These are phyloP conservation scores for Vigna radiata DNA, from an alignment of 306 rosid genomes.

Conservation along the genomic window DNA sequence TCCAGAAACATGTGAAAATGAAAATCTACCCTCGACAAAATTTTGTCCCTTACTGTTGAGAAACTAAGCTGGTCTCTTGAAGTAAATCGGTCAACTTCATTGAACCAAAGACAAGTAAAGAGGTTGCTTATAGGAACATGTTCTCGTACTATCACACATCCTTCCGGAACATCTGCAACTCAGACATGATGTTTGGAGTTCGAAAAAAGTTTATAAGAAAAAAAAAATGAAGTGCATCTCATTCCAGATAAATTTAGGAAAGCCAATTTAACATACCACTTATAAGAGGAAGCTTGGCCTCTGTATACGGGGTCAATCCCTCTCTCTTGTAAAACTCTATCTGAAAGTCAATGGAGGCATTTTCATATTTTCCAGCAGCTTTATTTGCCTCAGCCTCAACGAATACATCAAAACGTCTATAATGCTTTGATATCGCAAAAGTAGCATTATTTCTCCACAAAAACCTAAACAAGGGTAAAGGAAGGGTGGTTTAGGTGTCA, in stretches of 20 bases:
- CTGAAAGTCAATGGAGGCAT: slow-evolving; percentile 90
- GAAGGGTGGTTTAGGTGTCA: slow-evolving; percentile 17
- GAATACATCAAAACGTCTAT: slow-evolving; percentile 90
- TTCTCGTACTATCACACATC: slow-evolving; percentile 87
- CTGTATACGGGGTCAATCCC: slow-evolving; percentile 87
- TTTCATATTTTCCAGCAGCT: slow-evolving; percentile 88
- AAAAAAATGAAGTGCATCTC: slow-evolving; percentile 23
- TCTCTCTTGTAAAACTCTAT: slow-evolving; percentile 80
- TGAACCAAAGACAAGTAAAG: slow-evolving; percentile 93
- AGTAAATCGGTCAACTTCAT: slow-evolving; percentile 98
- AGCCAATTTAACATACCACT: slow-evolving; percentile 78
- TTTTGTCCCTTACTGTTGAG: slow-evolving; percentile 78
- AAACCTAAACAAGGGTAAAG: slow-evolving; percentile 61
- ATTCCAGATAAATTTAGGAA: slow-evolving; percentile 18
- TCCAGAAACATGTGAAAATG: slow-evolving; percentile 84
- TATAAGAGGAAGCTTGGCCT: slow-evolving; percentile 89
- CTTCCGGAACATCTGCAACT: slow-evolving; percentile 96
- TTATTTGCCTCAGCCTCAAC: slow-evolving; percentile 97
- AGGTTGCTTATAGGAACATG: slow-evolving; percentile 94
- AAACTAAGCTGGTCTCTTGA: slow-evolving; percentile 96
- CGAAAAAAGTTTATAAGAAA: slow-evolving; percentile 31
- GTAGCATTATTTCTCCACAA: slow-evolving; percentile 97
- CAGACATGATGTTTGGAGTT: slow-evolving; percentile 45
- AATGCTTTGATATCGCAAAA: slow-evolving; percentile 93
- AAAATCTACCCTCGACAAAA: slow-evolving; percentile 69